phyloP scores from a whole-genome alignment of 345 rosid genomes.

The Hypericum androsaemum region DNA sequence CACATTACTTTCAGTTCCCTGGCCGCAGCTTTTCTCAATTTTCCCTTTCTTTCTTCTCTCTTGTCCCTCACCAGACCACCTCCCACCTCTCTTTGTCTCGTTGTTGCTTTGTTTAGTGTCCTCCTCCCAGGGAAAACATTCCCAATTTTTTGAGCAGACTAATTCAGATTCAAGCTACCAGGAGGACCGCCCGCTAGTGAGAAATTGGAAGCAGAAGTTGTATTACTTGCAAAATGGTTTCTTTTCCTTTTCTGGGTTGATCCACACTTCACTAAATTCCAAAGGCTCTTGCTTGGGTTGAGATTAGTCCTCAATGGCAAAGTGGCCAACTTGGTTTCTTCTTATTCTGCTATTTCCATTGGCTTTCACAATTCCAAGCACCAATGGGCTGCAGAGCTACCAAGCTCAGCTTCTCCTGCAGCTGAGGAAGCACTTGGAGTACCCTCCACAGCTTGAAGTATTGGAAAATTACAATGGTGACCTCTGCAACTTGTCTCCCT shows the following conservation, averaged over 20 bases:
- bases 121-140: too few species aligned
- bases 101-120: too few species aligned
- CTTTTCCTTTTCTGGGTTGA: not conserved
- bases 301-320: slow-evolving; percentile 25
- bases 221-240: too few species aligned
- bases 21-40: too few species aligned
- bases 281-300: not conserved
- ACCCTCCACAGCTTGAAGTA: slow-evolving; percentile 51
- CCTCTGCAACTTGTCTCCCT: slow-evolving; percentile 52
- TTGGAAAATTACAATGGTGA: slow-evolving; percentile 59
- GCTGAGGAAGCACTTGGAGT: slow-evolving; percentile 75
- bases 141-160: too few species aligned
- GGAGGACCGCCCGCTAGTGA: too few species aligned
- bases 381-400: slow-evolving; percentile 47
- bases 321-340: slow-evolving; percentile 19
- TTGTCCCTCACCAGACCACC: too few species aligned
- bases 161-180: too few species aligned
- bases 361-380: slow-evolving; percentile 25
- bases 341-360: slow-evolving; percentile 30
- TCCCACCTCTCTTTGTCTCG: too few species aligned
- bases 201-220: too few species aligned
- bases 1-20: too few species aligned
- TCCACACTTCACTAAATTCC: not conserved
- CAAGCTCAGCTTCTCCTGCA: slow-evolving; percentile 61
- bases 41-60: too few species aligned